Evolutionary conservation across 2,329 filamentous ascomycete species (phyloP), one percentile per base, ranked within the genome.

Genomic region (Hypoxylon sp.): DNA sequence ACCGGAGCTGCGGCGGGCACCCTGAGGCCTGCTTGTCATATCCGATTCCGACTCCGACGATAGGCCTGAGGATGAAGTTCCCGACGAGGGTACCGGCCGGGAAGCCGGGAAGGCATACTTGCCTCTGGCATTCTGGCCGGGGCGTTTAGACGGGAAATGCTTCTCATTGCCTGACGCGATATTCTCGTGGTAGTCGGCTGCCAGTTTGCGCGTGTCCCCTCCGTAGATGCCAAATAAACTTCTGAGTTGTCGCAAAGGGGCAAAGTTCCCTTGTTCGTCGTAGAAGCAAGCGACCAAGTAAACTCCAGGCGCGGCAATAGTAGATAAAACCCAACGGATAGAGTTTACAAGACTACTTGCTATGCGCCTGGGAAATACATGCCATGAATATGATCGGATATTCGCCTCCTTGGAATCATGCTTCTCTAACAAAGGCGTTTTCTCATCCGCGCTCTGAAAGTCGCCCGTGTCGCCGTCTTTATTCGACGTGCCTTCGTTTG

Each of bases 231-330:
- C 84, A 66, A 87, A 85, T 24, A 95, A 81, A 73, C 85, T 90
- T 74, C 86, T 85, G 44, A 96, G 79, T 62, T 93, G 93, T 50
- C 89, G 80, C 62, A 96, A 80, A n/a, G 93, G 87, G 55, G 93
- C 91, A 77, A 97, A 97, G 52, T 84, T 84, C 52, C 93, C 93
- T 61, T 91, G 82, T 46, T 93, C 89, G 74, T 96, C 90, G 80
- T 92, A 95, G 72, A 98, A 91, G 75, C 87, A 93, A 69, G 92
- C 90, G 64, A 94, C 87, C 59, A 97, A 80, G 79, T 95, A 97
- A 51, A 93, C 86, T 16, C 90, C 92, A 0, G 95, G 95, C 20
- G 91, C 89, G 24, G 91, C 87, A 64, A 98, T 80, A 12, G 92
- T 92, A 51, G 91, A 90, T 58, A 97, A 80, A 48, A 97, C 84